These are phyloP conservation scores for Halophytophthora polymorphica DNA, from an alignment of 352 stramenopile genomes.

Conservation along the genomic window DNA sequence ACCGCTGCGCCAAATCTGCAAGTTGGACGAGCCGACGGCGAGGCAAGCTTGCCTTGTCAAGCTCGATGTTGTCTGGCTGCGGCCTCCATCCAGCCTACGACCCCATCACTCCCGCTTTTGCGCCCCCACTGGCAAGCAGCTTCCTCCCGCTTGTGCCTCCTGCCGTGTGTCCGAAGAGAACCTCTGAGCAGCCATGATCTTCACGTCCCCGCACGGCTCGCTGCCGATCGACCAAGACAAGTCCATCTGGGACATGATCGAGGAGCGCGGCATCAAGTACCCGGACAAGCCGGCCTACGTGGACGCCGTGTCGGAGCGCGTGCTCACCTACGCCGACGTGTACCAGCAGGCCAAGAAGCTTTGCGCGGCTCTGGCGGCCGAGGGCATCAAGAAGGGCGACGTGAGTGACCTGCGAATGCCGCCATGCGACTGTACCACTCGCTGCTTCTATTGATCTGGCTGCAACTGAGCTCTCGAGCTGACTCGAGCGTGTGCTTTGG, in stretches of 20 bases:
- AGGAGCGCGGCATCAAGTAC: slow-evolving; percentile 28
- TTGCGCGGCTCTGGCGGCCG: slow-evolving; percentile 27
- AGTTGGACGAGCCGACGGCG: no score
- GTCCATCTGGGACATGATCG: slow-evolving; percentile 38
- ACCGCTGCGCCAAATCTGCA: no score
- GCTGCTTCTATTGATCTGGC: neutral
- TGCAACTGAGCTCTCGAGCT: no score
- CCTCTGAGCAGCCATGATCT: slow-evolving; percentile 29
- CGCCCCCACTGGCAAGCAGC: neutral
- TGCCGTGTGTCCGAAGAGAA: slow-evolving; percentile 1
- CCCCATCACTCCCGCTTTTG: slow-evolving; percentile 18
- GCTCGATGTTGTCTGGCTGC: no score
- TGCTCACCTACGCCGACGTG: slow-evolving; percentile 37
- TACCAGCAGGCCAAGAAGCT: slow-evolving; percentile 27
- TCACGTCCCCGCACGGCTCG: slow-evolving; percentile 31
- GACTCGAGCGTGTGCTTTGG: neutral
- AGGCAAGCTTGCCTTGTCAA: no score
- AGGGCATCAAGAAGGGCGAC: slow-evolving; percentile 47
- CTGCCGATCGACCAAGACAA: slow-evolving; percentile 27
- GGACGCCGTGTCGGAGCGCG: slow-evolving; percentile 38
- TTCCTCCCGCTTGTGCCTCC: neutral
- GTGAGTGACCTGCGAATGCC: slow-evolving; percentile 19
- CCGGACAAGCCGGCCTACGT: slow-evolving; percentile 34
- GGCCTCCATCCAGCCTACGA: slow-evolving; percentile 1
- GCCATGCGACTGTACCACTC: neutral